These are phyloP conservation scores for Clarireedia homoeocarpa DNA, from an alignment of 2,329 filamentous ascomycete species.

Conservation along the genomic window DNA sequence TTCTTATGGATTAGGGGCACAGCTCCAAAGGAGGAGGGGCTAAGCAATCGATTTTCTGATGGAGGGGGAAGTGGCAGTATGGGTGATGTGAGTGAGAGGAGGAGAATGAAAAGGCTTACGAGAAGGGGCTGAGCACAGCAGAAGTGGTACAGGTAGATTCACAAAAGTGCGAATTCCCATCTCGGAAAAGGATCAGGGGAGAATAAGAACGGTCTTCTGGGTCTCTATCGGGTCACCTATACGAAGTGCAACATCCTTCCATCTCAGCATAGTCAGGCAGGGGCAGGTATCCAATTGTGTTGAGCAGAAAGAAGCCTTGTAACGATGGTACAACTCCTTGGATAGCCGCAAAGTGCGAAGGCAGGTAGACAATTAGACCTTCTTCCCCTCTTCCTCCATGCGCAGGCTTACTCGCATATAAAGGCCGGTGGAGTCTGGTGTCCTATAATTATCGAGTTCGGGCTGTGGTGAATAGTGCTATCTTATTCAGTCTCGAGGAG, in stretches of 20 bases:
- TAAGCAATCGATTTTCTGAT: not conserved
- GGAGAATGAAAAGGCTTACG: not conserved
- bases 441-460: not conserved
- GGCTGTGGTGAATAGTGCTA: not conserved
- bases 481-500: not conserved
- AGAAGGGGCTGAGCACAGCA: not conserved
- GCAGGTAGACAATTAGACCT: not conserved
- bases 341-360: not conserved
- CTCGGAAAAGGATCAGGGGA: not conserved
- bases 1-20: not conserved
- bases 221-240: slow-evolving; percentile 1
- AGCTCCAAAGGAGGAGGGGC: not conserved
- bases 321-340: not conserved
- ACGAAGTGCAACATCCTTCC: slow-evolving; percentile 1
- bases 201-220: not conserved
- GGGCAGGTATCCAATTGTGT: no score
- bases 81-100: not conserved
- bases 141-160: not conserved
- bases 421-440: not conserved
- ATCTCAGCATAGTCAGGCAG: not conserved
- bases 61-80: not conserved
- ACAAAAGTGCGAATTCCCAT: not conserved
- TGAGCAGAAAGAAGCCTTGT: not conserved
- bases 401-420: slow-evolving; percentile 6
- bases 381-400: not conserved